Percentiles rank a stretch among this genome's conserved stretches.
Evolutionary conservation across 495 filamentous ascomycete genomes (phyloP).

Genomic region (Penicillium paxilli): DNA sequence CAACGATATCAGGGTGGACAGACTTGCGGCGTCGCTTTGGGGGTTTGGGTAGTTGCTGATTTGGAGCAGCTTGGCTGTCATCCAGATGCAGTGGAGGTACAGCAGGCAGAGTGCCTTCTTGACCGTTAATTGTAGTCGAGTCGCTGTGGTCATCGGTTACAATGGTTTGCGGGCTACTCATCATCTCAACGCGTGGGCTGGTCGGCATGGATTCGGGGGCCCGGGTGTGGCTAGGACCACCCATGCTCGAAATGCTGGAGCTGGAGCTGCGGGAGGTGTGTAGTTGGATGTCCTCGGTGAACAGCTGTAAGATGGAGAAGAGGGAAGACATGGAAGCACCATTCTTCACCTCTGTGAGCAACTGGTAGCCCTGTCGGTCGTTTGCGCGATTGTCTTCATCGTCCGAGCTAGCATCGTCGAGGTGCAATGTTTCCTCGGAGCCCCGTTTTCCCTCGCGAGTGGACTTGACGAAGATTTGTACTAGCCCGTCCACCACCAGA

Average conservation of each 20-base stretch:
- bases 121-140: conserved; percentile 14
- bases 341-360: conserved; percentile 96
- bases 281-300: conserved; percentile 91
- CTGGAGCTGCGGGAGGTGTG: conserved; percentile 52
- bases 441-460: conserved; percentile 53
- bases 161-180: conserved; percentile 37
- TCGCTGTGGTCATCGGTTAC: conserved; percentile 18
- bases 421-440: conserved; percentile 20
- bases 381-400: conserved; percentile 61
- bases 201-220: conserved; percentile 46
- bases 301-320: conserved; percentile 94
- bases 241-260: conserved; percentile 43
- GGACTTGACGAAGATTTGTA: conserved; percentile 98
- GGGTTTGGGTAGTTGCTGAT: conserved; percentile 3
- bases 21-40: conserved; percentile 59
- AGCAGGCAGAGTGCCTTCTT: conserved; percentile 39
- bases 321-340: conserved; percentile 97
- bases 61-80: conserved; percentile 32
- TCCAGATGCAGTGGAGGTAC: conserved; percentile 80
- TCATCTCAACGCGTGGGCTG: conserved; percentile 38
- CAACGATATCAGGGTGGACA: conserved; percentile 94
- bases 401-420: conserved; percentile 51
- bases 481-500: conserved; percentile 92
- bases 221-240: conserved; percentile 25
- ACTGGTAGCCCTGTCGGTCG: conserved; percentile 79